Evolutionary conservation across 768 basidiomycete genomes (phyloP).

Genomic region (Pholiota conissans): DNA sequence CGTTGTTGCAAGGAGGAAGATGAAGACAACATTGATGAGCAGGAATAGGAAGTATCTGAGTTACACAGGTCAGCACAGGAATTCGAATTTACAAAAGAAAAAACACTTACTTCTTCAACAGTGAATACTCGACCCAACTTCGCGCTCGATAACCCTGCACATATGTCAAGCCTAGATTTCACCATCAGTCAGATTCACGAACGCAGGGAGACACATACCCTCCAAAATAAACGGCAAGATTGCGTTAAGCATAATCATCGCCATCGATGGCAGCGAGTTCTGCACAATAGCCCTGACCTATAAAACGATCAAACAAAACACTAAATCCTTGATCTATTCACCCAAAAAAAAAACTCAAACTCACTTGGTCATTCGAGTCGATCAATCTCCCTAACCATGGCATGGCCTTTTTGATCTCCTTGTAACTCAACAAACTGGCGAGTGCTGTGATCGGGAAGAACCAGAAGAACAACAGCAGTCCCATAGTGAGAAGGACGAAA

Average conservation of each 20-base stretch:
- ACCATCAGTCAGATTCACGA: conserved; percentile 21
- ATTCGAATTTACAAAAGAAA: neutral
- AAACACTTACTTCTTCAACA: conserved; percentile 79
- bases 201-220: conserved; percentile 42
- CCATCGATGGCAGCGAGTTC: conserved; percentile 90
- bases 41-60: conserved; percentile 93
- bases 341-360: neutral
- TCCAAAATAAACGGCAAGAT: conserved; percentile 87
- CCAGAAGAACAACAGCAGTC: conserved; percentile 86
- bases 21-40: conserved; percentile 89
- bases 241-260: conserved; percentile 89
- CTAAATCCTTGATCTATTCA: neutral
- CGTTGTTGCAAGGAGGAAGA: conserved; percentile 89
- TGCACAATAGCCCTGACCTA: conserved; percentile 81
- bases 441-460: conserved; percentile 86
- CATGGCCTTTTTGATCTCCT: conserved; percentile 87
- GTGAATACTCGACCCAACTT: conserved; percentile 91
- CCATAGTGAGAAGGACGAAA: conserved; percentile 69
- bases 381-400: conserved; percentile 89
- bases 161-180: conserved; percentile 60
- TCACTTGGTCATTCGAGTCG: conserved; percentile 66
- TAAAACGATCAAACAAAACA: neutral
- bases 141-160: conserved; percentile 88
- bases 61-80: conserved; percentile 8
- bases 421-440: conserved; percentile 85